Conservation (phyloP, 441 rosid species). For the Mallotus repandus region DNA sequence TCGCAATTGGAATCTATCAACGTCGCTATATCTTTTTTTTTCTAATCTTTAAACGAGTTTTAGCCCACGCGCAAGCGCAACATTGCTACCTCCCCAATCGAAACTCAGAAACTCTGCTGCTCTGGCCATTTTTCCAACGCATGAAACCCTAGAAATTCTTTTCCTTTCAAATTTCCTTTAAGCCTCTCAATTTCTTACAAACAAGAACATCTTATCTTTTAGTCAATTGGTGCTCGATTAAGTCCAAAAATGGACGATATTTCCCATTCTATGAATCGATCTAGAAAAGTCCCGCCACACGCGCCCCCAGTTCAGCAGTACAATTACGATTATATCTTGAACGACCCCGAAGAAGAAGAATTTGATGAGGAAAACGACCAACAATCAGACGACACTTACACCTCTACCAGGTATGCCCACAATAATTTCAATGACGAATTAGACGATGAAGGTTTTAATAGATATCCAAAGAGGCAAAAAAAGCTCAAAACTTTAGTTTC, state of each 20-base stretch:
- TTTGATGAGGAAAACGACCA: constrained; percentile 26
- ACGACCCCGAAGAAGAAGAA: constrained; percentile 36
- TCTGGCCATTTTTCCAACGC: neutral
- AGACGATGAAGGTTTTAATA: constrained; percentile 33
- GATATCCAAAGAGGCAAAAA: constrained; percentile 57
- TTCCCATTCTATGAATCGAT: constrained; percentile 37
- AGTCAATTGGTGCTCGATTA: neutral
- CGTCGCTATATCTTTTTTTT: no score
- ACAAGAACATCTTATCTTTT: neutral
- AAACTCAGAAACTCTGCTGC: neutral
- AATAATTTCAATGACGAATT: constrained; percentile 21
- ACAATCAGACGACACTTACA: constrained; percentile 19
- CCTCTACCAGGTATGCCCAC: constrained; percentile 29
- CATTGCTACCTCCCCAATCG: neutral
- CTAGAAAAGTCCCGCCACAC: constrained; percentile 28
- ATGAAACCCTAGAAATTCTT: constrained; percentile 12
- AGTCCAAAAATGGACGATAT: constrained; percentile 51
- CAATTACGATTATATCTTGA: constrained; percentile 43
- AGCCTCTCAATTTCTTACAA: no score
- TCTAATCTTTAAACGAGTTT: no score
- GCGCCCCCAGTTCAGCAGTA: constrained; percentile 27
- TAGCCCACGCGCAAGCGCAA: neutral
- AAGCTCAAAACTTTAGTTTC: constrained; percentile 60
- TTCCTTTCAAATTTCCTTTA: neutral
- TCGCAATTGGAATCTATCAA: no score